phyloP scores from a whole-genome alignment of 306 rosid species.

The Prunus kanzakura region DNA sequence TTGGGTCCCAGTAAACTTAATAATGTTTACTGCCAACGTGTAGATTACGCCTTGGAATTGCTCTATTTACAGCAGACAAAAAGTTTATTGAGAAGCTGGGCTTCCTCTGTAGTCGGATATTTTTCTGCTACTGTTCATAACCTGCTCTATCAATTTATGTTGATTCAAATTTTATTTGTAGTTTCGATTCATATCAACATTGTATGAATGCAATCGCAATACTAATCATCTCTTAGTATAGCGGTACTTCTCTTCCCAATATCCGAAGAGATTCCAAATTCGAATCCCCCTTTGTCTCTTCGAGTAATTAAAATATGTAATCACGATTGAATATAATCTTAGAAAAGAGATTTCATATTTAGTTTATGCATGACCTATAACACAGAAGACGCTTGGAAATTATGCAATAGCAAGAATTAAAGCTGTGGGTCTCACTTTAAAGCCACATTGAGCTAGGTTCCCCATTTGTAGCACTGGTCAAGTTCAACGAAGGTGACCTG shows the following conservation, averaged over 20 bases:
- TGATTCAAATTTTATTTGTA: too few relatives aligned
- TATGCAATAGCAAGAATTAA: slow-evolving; percentile 10
- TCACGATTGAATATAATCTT: not conserved
- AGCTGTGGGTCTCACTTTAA: slow-evolving; percentile 33
- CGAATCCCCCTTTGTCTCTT: accelerated
- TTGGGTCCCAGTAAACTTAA: slow-evolving; percentile 6
- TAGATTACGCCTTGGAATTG: not conserved
- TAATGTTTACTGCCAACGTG: slow-evolving; percentile 11
- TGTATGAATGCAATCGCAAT: too few relatives aligned
- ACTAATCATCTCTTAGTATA: too few relatives aligned
- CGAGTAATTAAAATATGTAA: too few relatives aligned
- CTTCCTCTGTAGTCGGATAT: too few relatives aligned
- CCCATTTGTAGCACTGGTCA: slow-evolving; percentile 30
- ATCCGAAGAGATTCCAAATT: too few relatives aligned
- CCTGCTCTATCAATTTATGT: too few relatives aligned
- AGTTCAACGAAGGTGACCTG: slow-evolving; percentile 11
- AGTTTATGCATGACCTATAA: not conserved
- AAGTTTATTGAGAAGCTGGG: not conserved
- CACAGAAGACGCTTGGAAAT: not conserved
- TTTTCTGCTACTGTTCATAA: too few relatives aligned
- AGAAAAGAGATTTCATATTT: not conserved
- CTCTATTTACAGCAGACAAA: slow-evolving; percentile 5
- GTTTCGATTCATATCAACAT: too few relatives aligned
- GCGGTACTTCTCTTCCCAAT: too few relatives aligned
- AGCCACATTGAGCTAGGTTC: slow-evolving; percentile 22